These are phyloP conservation scores for Penicillium sp. DNA, from an alignment of 2,329 filamentous ascomycete species.

Conservation along the genomic window DNA sequence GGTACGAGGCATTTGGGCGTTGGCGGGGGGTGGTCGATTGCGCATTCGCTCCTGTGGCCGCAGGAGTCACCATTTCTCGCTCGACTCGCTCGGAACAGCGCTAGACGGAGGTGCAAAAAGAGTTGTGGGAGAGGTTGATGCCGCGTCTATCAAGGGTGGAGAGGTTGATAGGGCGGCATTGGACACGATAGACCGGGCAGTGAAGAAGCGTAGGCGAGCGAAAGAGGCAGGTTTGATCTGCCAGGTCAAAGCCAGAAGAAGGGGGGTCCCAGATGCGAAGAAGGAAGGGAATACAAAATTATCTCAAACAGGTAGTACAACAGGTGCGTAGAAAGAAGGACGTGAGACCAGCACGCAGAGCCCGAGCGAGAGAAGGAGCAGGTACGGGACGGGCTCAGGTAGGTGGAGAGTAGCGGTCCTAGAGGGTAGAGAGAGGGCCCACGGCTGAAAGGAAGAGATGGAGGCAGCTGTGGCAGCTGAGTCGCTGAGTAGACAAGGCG, in stretches of 20 bases:
- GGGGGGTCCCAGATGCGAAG: neutral
- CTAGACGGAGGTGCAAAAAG: conserved; percentile 13
- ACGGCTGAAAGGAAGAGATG: neutral
- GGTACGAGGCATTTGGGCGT: conserved; percentile 40
- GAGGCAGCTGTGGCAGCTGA: neutral
- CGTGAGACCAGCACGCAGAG: conserved; percentile 3
- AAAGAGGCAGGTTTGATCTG: neutral
- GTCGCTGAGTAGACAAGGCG: conserved; percentile 9
- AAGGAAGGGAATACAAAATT: neutral
- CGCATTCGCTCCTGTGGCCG: conserved; percentile 36
- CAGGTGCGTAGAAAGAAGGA: neutral
- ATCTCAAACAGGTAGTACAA: neutral
- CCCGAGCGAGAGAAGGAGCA: conserved; percentile 11
- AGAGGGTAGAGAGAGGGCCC: conserved; percentile 11
- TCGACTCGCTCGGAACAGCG: conserved; percentile 6
- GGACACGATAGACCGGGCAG: conserved; percentile 11
- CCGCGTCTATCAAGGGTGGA: conserved; percentile 25
- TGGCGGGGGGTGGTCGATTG: conserved; percentile 32
- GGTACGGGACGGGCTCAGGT: conserved; percentile 16
- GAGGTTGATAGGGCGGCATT: conserved; percentile 33
- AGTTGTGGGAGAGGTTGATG: conserved; percentile 12
- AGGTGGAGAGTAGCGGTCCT: conserved; percentile 16
- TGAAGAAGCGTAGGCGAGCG: neutral
- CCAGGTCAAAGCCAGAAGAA: neutral
- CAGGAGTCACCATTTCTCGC: conserved; percentile 44